Evolutionary conservation across 768 basidiomycete genomes (phyloP), one percentile per base, ranked within the genome.

Genomic region (Paxillus involutus): DNA sequence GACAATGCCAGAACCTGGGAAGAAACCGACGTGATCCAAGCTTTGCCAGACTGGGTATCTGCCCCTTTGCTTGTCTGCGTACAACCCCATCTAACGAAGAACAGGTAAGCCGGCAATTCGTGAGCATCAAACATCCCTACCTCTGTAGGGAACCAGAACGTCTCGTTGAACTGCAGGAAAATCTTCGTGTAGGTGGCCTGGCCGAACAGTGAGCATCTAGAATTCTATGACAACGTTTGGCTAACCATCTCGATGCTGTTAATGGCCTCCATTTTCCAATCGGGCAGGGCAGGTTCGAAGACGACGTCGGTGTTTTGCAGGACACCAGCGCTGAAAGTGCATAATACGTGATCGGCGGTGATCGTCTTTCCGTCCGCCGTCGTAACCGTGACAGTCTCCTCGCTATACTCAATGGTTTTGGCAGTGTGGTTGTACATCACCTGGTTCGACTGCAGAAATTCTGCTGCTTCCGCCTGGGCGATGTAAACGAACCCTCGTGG

Each of bases 311-410:
- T 70, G 52, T 85, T 74, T 68, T 89, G 87, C 50, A 89, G 71
- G 7, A 89, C 87, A 0, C 87, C 87, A 2, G 86, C 64, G 56
- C 85, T 87, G 69, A 88, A 88, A 0, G 87, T 88, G 57, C 80
- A 81, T 29, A 89, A 62, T 3, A 80, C 84, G 63, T 85, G 82
- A 48, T 86, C 79, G 13, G 77, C 84, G 13, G 66, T 71, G 21
- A 87, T 60, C 2, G 40, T 68, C 32, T 67, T 56, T 1, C 81
- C 83, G 52, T 76, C 69, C 1, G 67, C 57, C 29, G 85, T 71
- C 14, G 72, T 72, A 32, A 89, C 78, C 1, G 65, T 69, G 14
- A 83, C 83, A 3, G 77, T 71, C 17, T 71, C 54, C n/a, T 60
- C 57, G 6, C 74, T 75, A 58, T 85, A 78, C 10, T 71, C 62